phyloP scores from a whole-genome alignment of 768 basidiomycete species.

The Psilocybe tampanensis region DNA sequence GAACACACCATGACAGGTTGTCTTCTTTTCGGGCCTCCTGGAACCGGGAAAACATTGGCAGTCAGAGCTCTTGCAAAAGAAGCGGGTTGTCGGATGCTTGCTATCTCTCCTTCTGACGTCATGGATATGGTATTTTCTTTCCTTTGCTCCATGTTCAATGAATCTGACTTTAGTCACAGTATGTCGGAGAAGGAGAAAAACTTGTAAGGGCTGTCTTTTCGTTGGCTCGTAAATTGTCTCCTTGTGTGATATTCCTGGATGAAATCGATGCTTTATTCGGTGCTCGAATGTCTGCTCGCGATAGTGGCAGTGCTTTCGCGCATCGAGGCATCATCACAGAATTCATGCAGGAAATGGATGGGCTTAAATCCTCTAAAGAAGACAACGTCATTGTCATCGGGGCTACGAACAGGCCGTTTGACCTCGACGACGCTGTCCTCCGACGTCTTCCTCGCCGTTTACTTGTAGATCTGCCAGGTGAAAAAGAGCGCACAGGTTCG shows the following conservation, averaged over 20 bases:
- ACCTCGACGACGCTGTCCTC: constrained; percentile 89
- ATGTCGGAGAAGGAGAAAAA: constrained; percentile 89
- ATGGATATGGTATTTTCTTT: constrained; percentile 82
- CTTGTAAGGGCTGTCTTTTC: constrained; percentile 88
- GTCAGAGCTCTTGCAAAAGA: constrained; percentile 92
- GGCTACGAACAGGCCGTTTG: constrained; percentile 91
- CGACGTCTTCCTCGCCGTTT: constrained; percentile 85
- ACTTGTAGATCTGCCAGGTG: constrained; percentile 87
- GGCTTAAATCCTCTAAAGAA: constrained; percentile 77
- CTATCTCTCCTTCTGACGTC: constrained; percentile 89
- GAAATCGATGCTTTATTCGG: constrained; percentile 94
- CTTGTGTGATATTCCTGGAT: constrained; percentile 93
- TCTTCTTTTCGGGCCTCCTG: constrained; percentile 90
- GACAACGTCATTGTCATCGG: constrained; percentile 90
- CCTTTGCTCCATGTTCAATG: not conserved
- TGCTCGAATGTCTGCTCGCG: constrained; percentile 75
- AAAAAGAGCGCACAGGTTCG: constrained; percentile 83
- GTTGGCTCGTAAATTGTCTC: constrained; percentile 81
- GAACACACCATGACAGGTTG: constrained; percentile 92
- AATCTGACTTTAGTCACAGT: constrained; percentile 41
- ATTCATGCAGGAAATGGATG: constrained; percentile 98
- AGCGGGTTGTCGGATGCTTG: constrained; percentile 92
- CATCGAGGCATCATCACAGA: constrained; percentile 90
- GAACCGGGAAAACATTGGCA: constrained; percentile 86
- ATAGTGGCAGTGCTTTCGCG: constrained; percentile 78